Evolutionary conservation across 2,329 filamentous ascomycete genomes (phyloP).

Genomic region (Harringtonia lauricola): DNA sequence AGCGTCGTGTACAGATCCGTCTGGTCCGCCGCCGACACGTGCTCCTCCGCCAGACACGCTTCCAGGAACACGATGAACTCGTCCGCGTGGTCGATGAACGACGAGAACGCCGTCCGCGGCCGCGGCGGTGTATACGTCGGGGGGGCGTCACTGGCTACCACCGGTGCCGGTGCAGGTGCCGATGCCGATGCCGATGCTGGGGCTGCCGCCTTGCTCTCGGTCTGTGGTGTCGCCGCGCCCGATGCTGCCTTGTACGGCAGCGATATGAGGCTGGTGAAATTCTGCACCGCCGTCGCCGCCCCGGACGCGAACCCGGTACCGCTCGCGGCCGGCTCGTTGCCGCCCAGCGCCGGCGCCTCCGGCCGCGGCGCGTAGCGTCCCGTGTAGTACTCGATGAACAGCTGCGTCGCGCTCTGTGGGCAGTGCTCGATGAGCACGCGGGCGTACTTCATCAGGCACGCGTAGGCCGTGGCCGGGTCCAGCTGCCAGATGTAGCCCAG

Average conservation of each 20-base stretch:
- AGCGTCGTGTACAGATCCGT: constrained; percentile 87
- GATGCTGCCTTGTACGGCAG: constrained; percentile 72
- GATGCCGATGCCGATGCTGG: background rate
- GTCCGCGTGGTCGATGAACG: constrained; percentile 86
- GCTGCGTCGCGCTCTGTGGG: constrained; percentile 65
- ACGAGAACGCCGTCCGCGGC: constrained; percentile 84
- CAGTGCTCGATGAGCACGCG: constrained; percentile 83
- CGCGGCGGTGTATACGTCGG: constrained; percentile 67
- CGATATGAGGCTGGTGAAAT: constrained; percentile 71
- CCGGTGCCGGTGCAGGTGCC: background rate
- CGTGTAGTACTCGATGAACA: constrained; percentile 94
- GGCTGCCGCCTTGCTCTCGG: background rate
- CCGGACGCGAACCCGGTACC: constrained; percentile 16
- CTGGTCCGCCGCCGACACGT: constrained; percentile 62
- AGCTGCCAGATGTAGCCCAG: constrained; percentile 85
- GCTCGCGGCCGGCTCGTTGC: constrained; percentile 23
- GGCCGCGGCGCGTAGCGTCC: constrained; percentile 68
- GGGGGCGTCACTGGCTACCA: constrained; percentile 6
- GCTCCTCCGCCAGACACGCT: constrained; percentile 64
- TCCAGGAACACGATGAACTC: constrained; percentile 91
- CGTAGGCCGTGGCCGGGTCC: constrained; percentile 69
- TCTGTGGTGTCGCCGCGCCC: constrained; percentile 36
- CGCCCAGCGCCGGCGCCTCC: constrained; percentile 29
- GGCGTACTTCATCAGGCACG: constrained; percentile 90
- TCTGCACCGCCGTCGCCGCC: constrained; percentile 43